Base-by-base conservation (phyloP, 179 eudicot species). In the Drosera spatulata region DNA sequence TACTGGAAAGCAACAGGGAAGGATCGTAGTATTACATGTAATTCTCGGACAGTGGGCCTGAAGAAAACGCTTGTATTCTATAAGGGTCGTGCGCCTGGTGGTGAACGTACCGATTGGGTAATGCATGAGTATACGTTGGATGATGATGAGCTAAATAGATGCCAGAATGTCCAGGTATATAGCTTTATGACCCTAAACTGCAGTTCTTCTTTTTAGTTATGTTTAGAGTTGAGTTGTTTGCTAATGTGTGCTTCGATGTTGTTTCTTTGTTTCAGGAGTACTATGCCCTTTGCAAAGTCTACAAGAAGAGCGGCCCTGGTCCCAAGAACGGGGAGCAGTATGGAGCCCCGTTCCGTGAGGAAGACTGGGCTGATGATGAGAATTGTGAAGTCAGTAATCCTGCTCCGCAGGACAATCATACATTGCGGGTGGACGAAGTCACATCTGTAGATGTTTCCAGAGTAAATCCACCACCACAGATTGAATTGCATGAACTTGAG, bases 1-100 rank as follows among this genome's bases (percentile, higher is more conserved):
- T 86, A 89, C 69, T 93, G 99, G 99, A 93, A 93, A 74, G 88
- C 94, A n/a, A 93, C 97, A 2, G 97, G 99, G 39, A 89, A 89
- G 60, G 99, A 93, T 59, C 86, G 97, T 15, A 47, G 43, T 10
- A 78, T 93, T 39, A 52, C 77, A 7, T 78, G 81, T 53, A 83
- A 75, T 60, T 75, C 93, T 13, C 76, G 90, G 48, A 56, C 71
- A 55, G 95, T 89, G 47, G 99, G 99, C 43, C 12, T 84, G 7
- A 93, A 93, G 77, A 93, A 86, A 63, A 93, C 99, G 2, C 76
- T 93, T 53, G 91, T 93, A 39, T 93, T 84, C 53, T 86, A 93
- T 61, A 71, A 51, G 70, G 99, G 99, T 4, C 94, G 99, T 55
- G 97, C 99, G 12, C 97, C 97, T 64, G 64, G 71, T 39, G 99